These are phyloP conservation scores for Penicillium salamii DNA, from an alignment of 495 filamentous ascomycete species.

Conservation along the genomic window DNA sequence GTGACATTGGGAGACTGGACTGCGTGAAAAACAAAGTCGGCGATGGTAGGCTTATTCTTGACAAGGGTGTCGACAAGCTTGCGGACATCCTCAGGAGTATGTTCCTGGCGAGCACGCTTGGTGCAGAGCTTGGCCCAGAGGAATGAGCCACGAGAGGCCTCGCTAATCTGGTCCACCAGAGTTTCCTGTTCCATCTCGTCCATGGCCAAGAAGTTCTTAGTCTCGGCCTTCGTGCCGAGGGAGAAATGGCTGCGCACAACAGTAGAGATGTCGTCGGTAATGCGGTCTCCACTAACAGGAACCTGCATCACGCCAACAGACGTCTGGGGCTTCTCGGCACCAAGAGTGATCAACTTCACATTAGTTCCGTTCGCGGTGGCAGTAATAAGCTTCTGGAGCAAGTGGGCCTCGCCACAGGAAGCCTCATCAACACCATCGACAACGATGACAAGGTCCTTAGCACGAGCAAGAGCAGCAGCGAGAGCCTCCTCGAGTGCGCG, in stretches of 20 bases:
- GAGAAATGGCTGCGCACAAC: constrained; percentile 23
- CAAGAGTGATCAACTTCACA: constrained; percentile 32
- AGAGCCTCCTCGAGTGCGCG: constrained; percentile 20
- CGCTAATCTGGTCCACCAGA: constrained; percentile 30
- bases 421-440: constrained; percentile 38
- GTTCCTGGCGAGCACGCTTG: constrained; percentile 24
- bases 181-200: constrained; percentile 29
- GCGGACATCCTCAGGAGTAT: constrained; percentile 18
- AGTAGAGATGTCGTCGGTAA: constrained; percentile 24
- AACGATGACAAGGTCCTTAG: constrained; percentile 35
- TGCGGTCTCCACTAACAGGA: constrained; percentile 17
- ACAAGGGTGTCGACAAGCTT: constrained; percentile 24
- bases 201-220: constrained; percentile 13
- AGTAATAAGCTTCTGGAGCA: constrained; percentile 23
- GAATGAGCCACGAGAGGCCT: constrained; percentile 36
- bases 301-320: constrained; percentile 13
- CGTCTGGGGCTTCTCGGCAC: constrained; percentile 23
- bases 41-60: constrained; percentile 23
- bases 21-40: constrained; percentile 28
- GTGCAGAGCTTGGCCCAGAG: constrained; percentile 38
- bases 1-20: constrained; percentile 19
- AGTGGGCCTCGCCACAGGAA: constrained; percentile 23
- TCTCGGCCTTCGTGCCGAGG: not conserved
- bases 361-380: constrained; percentile 23
- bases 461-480: constrained; percentile 22